These are phyloP conservation scores for Chlorella sp. DNA, from an alignment of 139 green algal genomes.

Conservation along the genomic window DNA sequence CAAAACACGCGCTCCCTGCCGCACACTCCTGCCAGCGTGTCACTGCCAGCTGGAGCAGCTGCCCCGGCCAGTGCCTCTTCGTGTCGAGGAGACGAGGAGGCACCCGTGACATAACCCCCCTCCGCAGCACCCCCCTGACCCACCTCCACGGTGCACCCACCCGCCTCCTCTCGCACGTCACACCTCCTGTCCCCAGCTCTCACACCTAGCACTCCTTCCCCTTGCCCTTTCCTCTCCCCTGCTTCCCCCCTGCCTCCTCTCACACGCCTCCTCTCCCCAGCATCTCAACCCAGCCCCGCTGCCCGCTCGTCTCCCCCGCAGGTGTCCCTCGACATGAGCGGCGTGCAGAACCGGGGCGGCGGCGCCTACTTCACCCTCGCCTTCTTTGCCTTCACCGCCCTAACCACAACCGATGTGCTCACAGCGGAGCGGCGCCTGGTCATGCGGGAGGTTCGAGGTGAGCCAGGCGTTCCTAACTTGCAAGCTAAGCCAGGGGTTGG, in stretches of 20 bases:
- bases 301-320: background rate
- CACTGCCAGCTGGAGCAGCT: too few relatives aligned
- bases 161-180: background rate
- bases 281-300: too few relatives aligned
- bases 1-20: too few relatives aligned
- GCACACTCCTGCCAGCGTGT: too few relatives aligned
- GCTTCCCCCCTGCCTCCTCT: background rate
- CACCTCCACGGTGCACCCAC: too few relatives aligned
- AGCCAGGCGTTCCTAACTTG: too few relatives aligned
- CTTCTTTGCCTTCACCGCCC: slow-evolving; percentile 75
- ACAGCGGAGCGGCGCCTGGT: slow-evolving; percentile 68
- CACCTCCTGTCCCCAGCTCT: background rate
- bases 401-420: slow-evolving; percentile 75
- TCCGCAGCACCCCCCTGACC: background rate
- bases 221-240: too few relatives aligned
- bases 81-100: too few relatives aligned
- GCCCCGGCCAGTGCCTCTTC: too few relatives aligned
- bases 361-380: slow-evolving; percentile 80
- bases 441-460: slow-evolving; percentile 37
- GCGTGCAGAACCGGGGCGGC: slow-evolving; percentile 72
- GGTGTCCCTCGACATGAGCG: slow-evolving; percentile 50
- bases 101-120: too few relatives aligned
- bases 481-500: too few relatives aligned
- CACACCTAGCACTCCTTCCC: too few relatives aligned
- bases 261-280: background rate